Evolutionary conservation across 345 rosid species (phyloP), one percentile per base, ranked within the genome.

Genomic region (Diplotaxis tenuifolia): DNA sequence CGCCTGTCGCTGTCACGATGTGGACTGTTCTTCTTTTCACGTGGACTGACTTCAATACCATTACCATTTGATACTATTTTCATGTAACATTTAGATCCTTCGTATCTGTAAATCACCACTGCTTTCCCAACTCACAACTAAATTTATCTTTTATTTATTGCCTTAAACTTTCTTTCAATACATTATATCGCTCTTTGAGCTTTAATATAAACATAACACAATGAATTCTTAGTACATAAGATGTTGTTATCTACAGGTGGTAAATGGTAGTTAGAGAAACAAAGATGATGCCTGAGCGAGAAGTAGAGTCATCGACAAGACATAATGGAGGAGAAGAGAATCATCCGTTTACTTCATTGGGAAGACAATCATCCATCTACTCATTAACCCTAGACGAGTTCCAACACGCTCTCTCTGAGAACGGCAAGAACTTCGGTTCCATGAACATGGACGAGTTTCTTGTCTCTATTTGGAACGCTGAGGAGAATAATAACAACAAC

Each of bases 381-480:
- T 88, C 94, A 0, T 82, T 93, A 18, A 93, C 97, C 0, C 91
- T 91, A 1, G 98, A 93, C 56, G 94, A 93, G 75, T 91, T 89
- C 81, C 97, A 91, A 81, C 89, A 86, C 52, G 62, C 90, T 1
- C 83, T 93, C 0, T 83, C 85, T 8, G 91, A 89, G 78, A 80
- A 84, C 55, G 92, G 97, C 70, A 93, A 86, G 91, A 88, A 84
- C 60, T 93, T 93, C 18, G 91, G 96, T 2, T 93, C 98, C 3
- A 94, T 94, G 98, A 94, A 91, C 85, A 91, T 91, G 97, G 98
- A 89, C 69, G 91, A 94, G 73, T 94, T 94, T 68, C 95, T 94
- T 8, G 83, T 85, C 73, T 88, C 91, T 78, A 88, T 89, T 25
- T 91, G 98, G 97, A 86, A 84, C 36, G 93, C 97, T 0, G 97